Conservation (phyloP, 2,329 filamentous ascomycete genomes). For the Diplodia corticola region DNA sequence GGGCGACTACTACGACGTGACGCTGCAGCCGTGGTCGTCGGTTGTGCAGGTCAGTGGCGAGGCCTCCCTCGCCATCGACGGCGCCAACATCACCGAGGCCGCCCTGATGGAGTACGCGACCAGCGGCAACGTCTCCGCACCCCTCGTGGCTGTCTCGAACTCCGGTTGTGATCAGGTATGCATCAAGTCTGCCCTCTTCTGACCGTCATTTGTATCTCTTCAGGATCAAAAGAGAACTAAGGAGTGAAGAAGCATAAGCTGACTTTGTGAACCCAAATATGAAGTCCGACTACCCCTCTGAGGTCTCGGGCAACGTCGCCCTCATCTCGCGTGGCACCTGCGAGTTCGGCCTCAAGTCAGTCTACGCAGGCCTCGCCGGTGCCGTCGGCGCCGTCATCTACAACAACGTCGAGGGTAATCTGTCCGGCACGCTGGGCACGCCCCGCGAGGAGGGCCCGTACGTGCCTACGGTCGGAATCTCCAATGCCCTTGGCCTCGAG, state of each 20-base stretch:
- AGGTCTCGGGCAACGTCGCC: slow-evolving; percentile 62
- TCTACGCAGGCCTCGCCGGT: slow-evolving; percentile 64
- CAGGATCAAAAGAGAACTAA: not conserved
- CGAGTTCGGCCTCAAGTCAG: slow-evolving; percentile 67
- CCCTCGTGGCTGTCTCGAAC: slow-evolving; percentile 34
- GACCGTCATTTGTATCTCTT: not conserved
- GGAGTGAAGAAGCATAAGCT: not conserved
- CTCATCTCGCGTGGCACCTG: slow-evolving; percentile 68
- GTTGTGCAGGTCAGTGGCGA: slow-evolving; percentile 30
- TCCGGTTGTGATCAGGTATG: slow-evolving; percentile 35
- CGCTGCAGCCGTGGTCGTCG: slow-evolving; percentile 33
- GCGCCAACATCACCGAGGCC: slow-evolving; percentile 27
- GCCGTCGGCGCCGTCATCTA: slow-evolving; percentile 70
- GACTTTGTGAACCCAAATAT: not conserved
- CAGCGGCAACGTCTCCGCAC: slow-evolving; percentile 32
- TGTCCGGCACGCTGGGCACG: slow-evolving; percentile 66
- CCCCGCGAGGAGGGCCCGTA: slow-evolving; percentile 48
- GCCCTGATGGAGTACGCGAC: slow-evolving; percentile 28
- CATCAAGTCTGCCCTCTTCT: slow-evolving; percentile 20
- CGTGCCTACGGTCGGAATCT: slow-evolving; percentile 67
- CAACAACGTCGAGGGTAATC: slow-evolving; percentile 63
- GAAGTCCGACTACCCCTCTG: slow-evolving; percentile 60
- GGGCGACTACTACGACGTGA: slow-evolving; percentile 41
- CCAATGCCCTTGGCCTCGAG: slow-evolving; percentile 58
- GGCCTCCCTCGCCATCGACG: slow-evolving; percentile 29